Evolutionary conservation across 106 monocot genomes (phyloP), one percentile per base, ranked within the genome.

Genomic region (Dioscorea dumetorum): DNA sequence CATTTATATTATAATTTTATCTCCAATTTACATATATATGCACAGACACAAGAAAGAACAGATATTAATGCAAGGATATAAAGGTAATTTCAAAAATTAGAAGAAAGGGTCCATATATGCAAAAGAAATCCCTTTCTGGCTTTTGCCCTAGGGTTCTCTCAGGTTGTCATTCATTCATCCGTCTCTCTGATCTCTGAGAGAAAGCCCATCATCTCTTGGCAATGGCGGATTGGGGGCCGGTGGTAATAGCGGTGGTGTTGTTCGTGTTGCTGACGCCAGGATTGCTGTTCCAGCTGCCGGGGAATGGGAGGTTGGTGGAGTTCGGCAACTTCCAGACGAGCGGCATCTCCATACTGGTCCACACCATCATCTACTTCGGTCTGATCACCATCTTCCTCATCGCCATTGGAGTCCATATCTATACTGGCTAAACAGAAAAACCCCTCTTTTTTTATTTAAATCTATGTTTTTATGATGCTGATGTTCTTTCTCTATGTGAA

Each of bases 191-290:
- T 51, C 51, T 51, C n/a, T 4, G 2, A 21, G 8, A 33, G 32
- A 14, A 21, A 70, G 34, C 22, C 58, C 34, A 58, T 13, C 35
- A 58, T 63, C 13, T 33, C 12, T 19, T 18, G 33, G 70, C 18
- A 57, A 80, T 80, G 80, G 74, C 80, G 66, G 80, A 81, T 48
- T 81, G 80, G 80, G 80, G 80, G 19, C 80, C 80, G 35, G 80
- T 81, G 71, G 64, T 81, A 60, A 72, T 81, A 11, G 80, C 80
- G 60, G 71, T 72, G 75, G 76, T 81, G 70, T 70, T 81, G 65
- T 81, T 81, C 71, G 80, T 81, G 70, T 61, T 81, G 60, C 67
- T 81, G 52, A 57, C 75, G 57, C 80, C 80, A 50, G 80, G 80
- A 18, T 49, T 81, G 67, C 75, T 81, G 31, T 76, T 81, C 71